These are phyloP conservation scores for Phytopythium aichiense DNA, from an alignment of 352 stramenopile species.

Conservation along the genomic window DNA sequence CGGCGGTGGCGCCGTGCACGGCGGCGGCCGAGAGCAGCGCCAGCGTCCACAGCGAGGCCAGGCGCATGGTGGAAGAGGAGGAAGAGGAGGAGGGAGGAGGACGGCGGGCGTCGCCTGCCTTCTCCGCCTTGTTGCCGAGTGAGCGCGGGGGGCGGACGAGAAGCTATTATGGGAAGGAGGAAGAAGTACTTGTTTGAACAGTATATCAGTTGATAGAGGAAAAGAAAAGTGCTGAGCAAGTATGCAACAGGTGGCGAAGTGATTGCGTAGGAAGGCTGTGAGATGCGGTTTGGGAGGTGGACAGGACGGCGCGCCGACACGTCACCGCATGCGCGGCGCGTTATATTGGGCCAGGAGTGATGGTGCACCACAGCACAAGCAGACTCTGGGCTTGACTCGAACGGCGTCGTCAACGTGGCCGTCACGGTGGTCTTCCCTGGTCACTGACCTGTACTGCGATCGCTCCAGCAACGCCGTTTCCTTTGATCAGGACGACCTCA, in stretches of 20 bases:
- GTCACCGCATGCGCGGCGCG: conserved; percentile 1
- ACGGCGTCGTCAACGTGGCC: too few species aligned
- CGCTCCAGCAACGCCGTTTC: too few species aligned
- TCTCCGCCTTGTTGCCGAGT: not conserved
- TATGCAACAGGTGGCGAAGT: not conserved
- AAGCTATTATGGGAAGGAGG: not conserved
- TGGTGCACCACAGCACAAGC: not conserved
- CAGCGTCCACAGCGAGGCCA: not conserved
- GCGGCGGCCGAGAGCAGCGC: not conserved
- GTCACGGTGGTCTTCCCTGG: too few species aligned
- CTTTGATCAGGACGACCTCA: too few species aligned
- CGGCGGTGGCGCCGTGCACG: not conserved
- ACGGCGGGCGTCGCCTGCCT: not conserved
- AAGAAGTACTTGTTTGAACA: not conserved
- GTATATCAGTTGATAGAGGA: not conserved
- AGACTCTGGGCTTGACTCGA: too few species aligned
- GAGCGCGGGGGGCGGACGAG: too few species aligned
- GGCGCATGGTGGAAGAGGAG: not conserved
- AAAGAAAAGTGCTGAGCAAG: not conserved
- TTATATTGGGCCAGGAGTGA: not conserved
- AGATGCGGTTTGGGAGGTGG: not conserved
- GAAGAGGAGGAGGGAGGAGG: not conserved
- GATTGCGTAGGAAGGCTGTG: not conserved
- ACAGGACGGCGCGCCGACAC: not conserved
- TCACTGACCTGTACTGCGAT: too few species aligned